A percentile compares a stretch with the other conserved stretches of the same genome.
phyloP scores from a whole-genome alignment of 2,329 filamentous ascomycete species.

The Trichoderma sp. region DNA sequence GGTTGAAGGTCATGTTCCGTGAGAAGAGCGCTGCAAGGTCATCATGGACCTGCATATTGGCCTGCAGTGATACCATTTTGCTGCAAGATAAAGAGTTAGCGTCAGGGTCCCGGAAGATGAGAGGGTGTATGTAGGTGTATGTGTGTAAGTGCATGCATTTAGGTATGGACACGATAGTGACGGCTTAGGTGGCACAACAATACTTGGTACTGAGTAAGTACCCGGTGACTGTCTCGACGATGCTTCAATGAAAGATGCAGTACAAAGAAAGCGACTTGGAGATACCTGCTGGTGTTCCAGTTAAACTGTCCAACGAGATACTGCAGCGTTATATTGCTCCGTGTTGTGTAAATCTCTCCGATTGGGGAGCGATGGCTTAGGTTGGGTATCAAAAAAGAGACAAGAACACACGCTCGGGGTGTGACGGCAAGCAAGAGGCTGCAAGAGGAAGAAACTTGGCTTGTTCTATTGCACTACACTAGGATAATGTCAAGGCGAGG shows the following conservation, averaged over 20 bases:
- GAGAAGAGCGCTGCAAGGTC: constrained; percentile 80
- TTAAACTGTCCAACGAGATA: neutral
- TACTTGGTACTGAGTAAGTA: neutral
- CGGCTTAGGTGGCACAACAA: neutral
- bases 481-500: constrained; percentile 17
- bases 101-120: neutral
- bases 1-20: constrained; percentile 67
- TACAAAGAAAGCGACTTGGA: neutral
- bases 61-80: constrained; percentile 39
- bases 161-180: neutral
- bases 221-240: neutral
- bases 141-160: neutral
- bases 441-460: constrained; percentile 3
- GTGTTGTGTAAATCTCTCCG: constrained; percentile 9
- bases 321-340: constrained; percentile 5
- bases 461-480: constrained; percentile 22
- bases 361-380: neutral
- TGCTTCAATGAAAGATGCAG: neutral
- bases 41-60: constrained; percentile 66
- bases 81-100: constrained; percentile 16
- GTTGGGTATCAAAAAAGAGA: constrained; percentile 21
- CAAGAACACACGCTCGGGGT: neutral
- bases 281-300: constrained; percentile 3
- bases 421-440: neutral
- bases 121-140: neutral